Percentiles rank a stretch among this genome's conserved stretches.
These are phyloP conservation scores for Cladosporium sphaerospermum DNA, from an alignment of 2,329 filamentous ascomycete species.

Conservation along the genomic window DNA sequence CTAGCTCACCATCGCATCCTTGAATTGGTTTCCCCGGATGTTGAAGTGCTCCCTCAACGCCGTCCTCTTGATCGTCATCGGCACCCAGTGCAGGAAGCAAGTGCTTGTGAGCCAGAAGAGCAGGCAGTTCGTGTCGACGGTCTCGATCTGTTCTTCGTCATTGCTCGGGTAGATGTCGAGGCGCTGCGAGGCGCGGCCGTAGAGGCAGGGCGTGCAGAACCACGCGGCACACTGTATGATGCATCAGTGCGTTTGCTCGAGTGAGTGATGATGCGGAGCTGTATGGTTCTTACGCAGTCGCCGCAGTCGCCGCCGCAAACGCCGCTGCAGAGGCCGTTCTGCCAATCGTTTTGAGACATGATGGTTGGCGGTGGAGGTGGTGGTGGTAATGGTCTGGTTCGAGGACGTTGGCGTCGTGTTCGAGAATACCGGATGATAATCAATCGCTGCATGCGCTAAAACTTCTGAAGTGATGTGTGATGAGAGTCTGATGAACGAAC, in stretches of 20 bases:
- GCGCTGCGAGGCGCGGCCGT: slow-evolving; percentile 14
- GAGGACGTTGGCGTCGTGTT: too few species aligned
- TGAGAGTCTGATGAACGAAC: too few species aligned
- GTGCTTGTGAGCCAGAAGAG: slow-evolving; percentile 4
- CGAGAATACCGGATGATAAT: too few species aligned
- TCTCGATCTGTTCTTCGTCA: slow-evolving; percentile 2
- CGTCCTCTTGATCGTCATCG: slow-evolving; percentile 13
- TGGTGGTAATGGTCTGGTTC: too few species aligned
- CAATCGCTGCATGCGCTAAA: too few species aligned
- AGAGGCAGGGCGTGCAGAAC: slow-evolving; percentile 17
- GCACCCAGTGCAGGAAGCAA: slow-evolving; percentile 11
- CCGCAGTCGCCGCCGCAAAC: slow-evolving; percentile 18
- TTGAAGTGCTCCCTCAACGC: slow-evolving; percentile 14
- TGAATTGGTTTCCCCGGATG: slow-evolving; percentile 13
- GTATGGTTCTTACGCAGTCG: slow-evolving; percentile 13
- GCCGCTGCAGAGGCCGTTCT: slow-evolving; percentile 16
- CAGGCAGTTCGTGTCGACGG: slow-evolving; percentile 13
- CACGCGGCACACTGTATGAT: slow-evolving; percentile 13
- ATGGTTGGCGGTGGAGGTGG: neutral
- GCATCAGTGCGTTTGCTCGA: too few species aligned
- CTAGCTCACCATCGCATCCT: slow-evolving; percentile 10
- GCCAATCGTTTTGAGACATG: slow-evolving; percentile 12
- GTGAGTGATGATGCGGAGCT: neutral
- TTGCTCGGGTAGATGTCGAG: slow-evolving; percentile 12
- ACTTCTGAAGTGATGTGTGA: too few species aligned